These are phyloP conservation scores for Galeopsis tetrahit DNA, from an alignment of 257 asterid species.

Conservation along the genomic window DNA sequence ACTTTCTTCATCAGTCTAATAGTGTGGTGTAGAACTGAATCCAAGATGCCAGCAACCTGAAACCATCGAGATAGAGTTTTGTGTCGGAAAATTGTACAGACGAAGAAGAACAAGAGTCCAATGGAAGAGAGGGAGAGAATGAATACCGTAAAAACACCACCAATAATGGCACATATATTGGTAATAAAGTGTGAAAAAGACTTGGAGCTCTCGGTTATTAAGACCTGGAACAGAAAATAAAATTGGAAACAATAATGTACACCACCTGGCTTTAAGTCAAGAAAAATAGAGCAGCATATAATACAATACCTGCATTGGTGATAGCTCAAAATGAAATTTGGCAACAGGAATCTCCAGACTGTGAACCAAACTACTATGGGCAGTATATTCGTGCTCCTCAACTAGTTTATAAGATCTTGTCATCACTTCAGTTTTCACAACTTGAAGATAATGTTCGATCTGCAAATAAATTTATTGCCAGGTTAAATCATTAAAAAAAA, in stretches of 20 bases:
- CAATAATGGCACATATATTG: slow-evolving; percentile 83
- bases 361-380: slow-evolving; percentile 91
- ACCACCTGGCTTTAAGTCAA: neutral
- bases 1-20: slow-evolving; percentile 73
- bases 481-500: neutral
- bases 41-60: slow-evolving; percentile 97
- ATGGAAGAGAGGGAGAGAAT: neutral
- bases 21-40: slow-evolving; percentile 73
- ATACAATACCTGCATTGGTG: slow-evolving; percentile 87
- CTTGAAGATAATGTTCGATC: slow-evolving; percentile 97
- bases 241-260: neutral
- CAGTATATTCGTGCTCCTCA: slow-evolving; percentile 93
- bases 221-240: slow-evolving; percentile 47
- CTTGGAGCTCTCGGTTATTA: slow-evolving; percentile 73
- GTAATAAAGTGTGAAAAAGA: slow-evolving; percentile 87
- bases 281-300: slow-evolving; percentile 11
- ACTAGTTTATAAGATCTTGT: slow-evolving; percentile 76
- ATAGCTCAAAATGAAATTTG: slow-evolving; percentile 83
- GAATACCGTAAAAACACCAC: slow-evolving; percentile 85
- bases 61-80: slow-evolving; percentile 27
- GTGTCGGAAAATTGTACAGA: neutral
- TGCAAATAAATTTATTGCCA: slow-evolving; percentile 45
- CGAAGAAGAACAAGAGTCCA: neutral
- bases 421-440: slow-evolving; percentile 92
- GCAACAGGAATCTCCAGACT: slow-evolving; percentile 80